Evolutionary conservation across 257 asterid species (phyloP).

Genomic region (Striga asiatica): DNA sequence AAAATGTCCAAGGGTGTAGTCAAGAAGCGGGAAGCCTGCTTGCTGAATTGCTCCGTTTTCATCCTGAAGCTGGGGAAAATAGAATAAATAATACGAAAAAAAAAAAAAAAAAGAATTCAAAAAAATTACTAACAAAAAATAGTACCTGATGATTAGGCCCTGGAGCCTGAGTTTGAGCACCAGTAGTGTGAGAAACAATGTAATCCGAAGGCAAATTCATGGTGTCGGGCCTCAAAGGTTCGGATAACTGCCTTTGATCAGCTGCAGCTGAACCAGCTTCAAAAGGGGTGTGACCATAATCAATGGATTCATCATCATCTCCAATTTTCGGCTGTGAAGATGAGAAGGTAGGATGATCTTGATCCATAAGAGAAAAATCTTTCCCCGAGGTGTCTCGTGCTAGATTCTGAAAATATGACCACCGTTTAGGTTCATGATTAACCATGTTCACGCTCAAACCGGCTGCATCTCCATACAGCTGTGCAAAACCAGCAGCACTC

Average conservation of each 20-base stretch:
- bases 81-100: slow-evolving; percentile 8
- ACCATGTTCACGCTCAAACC: slow-evolving; percentile 61
- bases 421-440: slow-evolving; percentile 70
- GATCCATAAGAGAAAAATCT: slow-evolving; percentile 90
- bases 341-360: slow-evolving; percentile 60
- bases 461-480: slow-evolving; percentile 41
- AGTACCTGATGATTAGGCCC: slow-evolving; percentile 53
- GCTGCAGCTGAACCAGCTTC: slow-evolving; percentile 26
- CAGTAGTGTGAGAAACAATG: slow-evolving; percentile 38
- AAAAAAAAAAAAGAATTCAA: not conserved
- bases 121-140: slow-evolving; percentile 2
- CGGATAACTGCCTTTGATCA: slow-evolving; percentile 37
- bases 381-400: slow-evolving; percentile 55
- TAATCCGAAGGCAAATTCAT: slow-evolving; percentile 44
- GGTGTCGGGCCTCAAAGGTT: slow-evolving; percentile 27
- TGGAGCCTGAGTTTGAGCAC: slow-evolving; percentile 26
- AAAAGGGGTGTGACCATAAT: slow-evolving; percentile 37
- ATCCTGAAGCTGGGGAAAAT: slow-evolving; percentile 26
- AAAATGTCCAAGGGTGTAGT: slow-evolving; percentile 44
- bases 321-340: slow-evolving; percentile 35
- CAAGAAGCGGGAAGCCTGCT: slow-evolving; percentile 42
- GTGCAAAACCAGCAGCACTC: slow-evolving; percentile 27
- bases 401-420: slow-evolving; percentile 73
- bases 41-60: slow-evolving; percentile 46
- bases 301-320: slow-evolving; percentile 27